Base-by-base conservation (phyloP, 169 alveolate species). In the Cryptosporidium baileyi region DNA sequence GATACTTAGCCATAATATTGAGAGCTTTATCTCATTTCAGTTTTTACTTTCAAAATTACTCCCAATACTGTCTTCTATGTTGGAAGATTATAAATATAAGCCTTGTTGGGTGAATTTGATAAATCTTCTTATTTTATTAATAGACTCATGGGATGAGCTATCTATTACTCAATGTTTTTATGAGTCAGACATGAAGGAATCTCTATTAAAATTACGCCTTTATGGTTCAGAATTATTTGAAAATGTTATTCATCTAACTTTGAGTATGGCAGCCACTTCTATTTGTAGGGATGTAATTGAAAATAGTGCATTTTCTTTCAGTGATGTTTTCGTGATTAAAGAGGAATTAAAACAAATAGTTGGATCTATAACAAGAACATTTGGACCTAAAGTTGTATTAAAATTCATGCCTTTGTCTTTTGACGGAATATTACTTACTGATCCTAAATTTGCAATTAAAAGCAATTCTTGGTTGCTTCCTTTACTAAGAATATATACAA, bases 391-490 rank as follows among this genome's bases (percentile, higher is more conserved):
- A 13, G 22, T 40, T 9, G 36, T 74, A 2, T 34, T 74, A 5
- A 57, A 59, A n/a, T 32, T 51, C 19, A 74, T 22, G 24, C 85
- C 85, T 17, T 26, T 74, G 22, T 8, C 36, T 30, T 74, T 74
- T 40, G 85, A 74, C 11, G 44, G 40, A 2, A 34, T 51, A 8
- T 40, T 19, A 38, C 32, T 74, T 2, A 8, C 85, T 3, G 85
- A 74, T 54, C 51, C 2, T 6, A 22, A 54, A n/a, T 74, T 74
- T 34, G 38, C 60, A 74, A 74, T 74, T 22, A 74, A 74, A 43
- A 74, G 74, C 15, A 74, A 74, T 57, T 74, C 85, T 4, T 74
- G 85, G 85, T 43, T 74, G 30, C 85, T 74, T 22, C 85, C 85
- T 1, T 34, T 74, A 22, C 57, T 74, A 32, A 74, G 85, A 74